These are phyloP conservation scores for Sisymbrium altissimum DNA, from an alignment of 345 rosid species.

Conservation along the genomic window DNA sequence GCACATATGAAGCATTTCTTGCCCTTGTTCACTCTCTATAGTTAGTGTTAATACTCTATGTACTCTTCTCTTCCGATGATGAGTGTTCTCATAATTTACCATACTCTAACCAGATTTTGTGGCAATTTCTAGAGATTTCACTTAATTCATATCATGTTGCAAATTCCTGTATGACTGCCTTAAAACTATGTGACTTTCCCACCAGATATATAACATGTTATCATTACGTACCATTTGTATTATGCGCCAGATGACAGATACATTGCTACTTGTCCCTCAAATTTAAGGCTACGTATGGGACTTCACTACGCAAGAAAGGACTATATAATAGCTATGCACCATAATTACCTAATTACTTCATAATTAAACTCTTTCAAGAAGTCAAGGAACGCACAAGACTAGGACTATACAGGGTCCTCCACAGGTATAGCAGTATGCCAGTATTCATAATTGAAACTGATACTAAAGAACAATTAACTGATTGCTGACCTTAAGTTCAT, in stretches of 20 bases:
- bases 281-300: neutral
- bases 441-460: neutral
- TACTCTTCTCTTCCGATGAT: neutral
- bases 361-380: neutral
- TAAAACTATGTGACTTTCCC: neutral
- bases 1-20: neutral
- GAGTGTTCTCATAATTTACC: neutral
- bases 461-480: neutral
- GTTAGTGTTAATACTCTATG: neutral
- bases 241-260: neutral
- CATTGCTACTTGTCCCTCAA: neutral
- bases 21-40: neutral
- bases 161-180: neutral
- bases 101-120: neutral
- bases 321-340: neutral
- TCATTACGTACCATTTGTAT: neutral
- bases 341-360: neutral
- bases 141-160: constrained; percentile 1
- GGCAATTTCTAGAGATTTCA: neutral
- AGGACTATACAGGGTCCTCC: constrained; percentile 7
- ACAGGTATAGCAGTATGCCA: constrained; percentile 6
- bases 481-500: constrained; percentile 65
- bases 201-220: neutral
- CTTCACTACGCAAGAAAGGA: constrained; percentile 6
- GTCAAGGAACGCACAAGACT: neutral